phyloP scores from a whole-genome alignment of 768 basidiomycete genomes.

The Leccinellum luteum region DNA sequence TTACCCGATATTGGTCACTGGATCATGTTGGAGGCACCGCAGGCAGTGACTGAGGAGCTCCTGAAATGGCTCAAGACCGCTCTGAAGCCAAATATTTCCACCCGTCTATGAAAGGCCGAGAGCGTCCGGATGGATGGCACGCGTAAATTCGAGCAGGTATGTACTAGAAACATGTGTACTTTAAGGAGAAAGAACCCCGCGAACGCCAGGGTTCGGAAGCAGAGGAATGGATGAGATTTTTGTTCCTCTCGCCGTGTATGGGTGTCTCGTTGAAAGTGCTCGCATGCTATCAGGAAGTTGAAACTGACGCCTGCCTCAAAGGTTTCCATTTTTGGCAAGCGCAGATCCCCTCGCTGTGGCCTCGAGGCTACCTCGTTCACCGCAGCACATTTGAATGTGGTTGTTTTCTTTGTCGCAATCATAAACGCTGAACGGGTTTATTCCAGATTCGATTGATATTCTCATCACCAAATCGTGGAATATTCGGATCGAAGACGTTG shows the following conservation, averaged over 20 bases:
- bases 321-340: neutral
- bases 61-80: slow-evolving; percentile 41
- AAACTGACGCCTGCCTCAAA: neutral
- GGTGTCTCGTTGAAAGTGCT: neutral
- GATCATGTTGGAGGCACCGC: slow-evolving; percentile 62
- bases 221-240: neutral
- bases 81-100: neutral
- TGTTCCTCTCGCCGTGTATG: neutral
- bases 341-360: neutral
- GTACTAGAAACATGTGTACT: neutral
- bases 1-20: slow-evolving; percentile 64
- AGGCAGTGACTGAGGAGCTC: slow-evolving; percentile 50
- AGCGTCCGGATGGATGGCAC: neutral
- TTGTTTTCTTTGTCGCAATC: neutral
- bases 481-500: neutral
- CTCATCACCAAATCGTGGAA: neutral
- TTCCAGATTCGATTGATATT: neutral
- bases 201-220: neutral
- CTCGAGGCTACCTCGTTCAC: slow-evolving; percentile 1
- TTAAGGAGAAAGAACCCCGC: neutral
- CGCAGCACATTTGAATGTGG: neutral
- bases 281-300: neutral
- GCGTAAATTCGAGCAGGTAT: neutral
- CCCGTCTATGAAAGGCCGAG: slow-evolving; percentile 8
- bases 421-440: neutral